Conservation (phyloP, 2,329 filamentous ascomycete genomes). For the Pseudogymnoascus sp. region DNA sequence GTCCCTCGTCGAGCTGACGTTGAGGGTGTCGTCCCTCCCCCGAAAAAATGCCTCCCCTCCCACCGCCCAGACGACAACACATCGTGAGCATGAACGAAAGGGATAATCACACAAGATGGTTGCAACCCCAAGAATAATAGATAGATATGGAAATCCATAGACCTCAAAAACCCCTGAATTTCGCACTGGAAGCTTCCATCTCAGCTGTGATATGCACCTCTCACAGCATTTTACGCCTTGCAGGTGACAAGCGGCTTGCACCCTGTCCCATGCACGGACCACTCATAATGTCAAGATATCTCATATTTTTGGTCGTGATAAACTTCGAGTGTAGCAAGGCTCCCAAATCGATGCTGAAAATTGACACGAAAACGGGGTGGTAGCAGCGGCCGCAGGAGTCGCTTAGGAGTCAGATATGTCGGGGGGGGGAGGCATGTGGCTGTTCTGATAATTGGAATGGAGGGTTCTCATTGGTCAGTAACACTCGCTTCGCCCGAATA, state of each 20-base stretch:
- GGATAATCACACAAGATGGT: slow-evolving; percentile 1
- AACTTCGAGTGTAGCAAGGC: background rate
- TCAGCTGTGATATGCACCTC: background rate
- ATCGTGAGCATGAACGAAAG: background rate
- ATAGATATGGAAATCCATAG: background rate
- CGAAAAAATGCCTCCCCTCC: background rate
- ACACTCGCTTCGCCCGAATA: background rate
- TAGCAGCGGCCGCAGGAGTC: background rate
- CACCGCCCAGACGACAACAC: background rate
- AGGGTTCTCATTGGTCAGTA: background rate
- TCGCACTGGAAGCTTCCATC: background rate
- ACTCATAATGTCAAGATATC: slow-evolving; percentile 3
- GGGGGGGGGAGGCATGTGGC: background rate
- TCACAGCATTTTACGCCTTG: slow-evolving; percentile 1
- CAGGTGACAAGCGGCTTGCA: slow-evolving; percentile 4
- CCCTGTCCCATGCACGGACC: slow-evolving; percentile 2
- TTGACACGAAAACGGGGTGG: background rate
- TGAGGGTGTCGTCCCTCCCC: background rate
- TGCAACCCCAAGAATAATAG: background rate
- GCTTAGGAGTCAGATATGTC: slow-evolving; percentile 6
- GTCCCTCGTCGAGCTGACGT: background rate
- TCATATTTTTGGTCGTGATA: slow-evolving; percentile 1
- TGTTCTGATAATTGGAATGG: background rate
- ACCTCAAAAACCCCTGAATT: background rate
- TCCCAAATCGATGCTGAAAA: background rate